phyloP scores from a whole-genome alignment of 139 green algal genomes.

The Chlorella sp. region DNA sequence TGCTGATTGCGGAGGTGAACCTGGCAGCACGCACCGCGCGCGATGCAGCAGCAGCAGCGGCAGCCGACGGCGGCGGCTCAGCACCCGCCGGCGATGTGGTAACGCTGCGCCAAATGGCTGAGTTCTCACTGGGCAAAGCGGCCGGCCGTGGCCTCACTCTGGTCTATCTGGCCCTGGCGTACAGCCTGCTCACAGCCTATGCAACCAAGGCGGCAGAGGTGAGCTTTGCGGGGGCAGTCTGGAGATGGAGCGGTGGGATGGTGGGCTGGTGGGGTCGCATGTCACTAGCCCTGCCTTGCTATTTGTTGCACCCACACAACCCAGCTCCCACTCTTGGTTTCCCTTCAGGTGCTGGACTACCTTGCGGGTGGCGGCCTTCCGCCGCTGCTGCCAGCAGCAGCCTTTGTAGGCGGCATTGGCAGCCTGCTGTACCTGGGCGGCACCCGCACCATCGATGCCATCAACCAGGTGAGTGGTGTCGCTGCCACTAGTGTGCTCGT shows the following conservation, averaged over 20 bases:
- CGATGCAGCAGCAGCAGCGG: neutral
- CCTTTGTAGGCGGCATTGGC: slow-evolving; percentile 30
- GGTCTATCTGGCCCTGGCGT: slow-evolving; percentile 70
- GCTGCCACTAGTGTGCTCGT: neutral
- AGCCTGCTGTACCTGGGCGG: slow-evolving; percentile 50
- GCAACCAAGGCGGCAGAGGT: slow-evolving; percentile 66
- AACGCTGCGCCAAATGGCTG: slow-evolving; percentile 70
- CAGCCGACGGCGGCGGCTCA: neutral
- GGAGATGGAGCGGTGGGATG: too few relatives aligned
- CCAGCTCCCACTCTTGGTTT: too few relatives aligned
- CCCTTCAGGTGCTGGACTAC: slow-evolving; percentile 1
- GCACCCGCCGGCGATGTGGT: slow-evolving; percentile 44
- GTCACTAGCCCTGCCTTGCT: too few relatives aligned
- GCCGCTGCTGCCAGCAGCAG: neutral
- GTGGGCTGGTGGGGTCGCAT: too few relatives aligned
- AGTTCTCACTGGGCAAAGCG: slow-evolving; percentile 57
- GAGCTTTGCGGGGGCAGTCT: neutral
- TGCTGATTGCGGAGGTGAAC: slow-evolving; percentile 84
- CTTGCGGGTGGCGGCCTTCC: slow-evolving; percentile 24
- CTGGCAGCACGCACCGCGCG: slow-evolving; percentile 31
- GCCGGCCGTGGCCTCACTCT: slow-evolving; percentile 17
- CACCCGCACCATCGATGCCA: slow-evolving; percentile 34
- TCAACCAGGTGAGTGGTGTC: slow-evolving; percentile 31
- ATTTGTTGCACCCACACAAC: too few relatives aligned
- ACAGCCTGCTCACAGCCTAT: slow-evolving; percentile 78